Base-by-base conservation (phyloP, 2,329 filamentous ascomycete genomes). In the Ophiostoma triangulosporum region DNA sequence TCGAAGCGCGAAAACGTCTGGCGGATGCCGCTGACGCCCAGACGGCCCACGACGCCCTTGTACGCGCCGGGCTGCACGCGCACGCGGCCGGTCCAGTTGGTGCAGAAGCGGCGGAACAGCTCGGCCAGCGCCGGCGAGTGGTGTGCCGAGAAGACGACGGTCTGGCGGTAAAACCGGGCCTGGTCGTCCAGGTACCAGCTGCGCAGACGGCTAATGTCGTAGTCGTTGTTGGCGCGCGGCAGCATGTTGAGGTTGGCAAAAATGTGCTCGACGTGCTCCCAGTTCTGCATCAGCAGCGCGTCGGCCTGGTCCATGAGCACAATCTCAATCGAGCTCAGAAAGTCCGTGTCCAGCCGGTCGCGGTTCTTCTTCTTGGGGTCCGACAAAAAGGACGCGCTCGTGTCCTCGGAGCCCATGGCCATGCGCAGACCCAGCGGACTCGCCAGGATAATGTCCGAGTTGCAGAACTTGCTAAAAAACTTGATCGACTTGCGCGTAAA, bases 401-500 rank as follows among this genome's bases (percentile, higher is more conserved):
- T 75, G 58, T 77, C 80, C 63, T 87, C 85, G 48, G 87, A 84
- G 43, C 91, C 89, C 61, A 98, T 90, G 40, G 89, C 88, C 70
- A 93, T 89, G 52, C 89, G 85, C 15, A 98, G 74, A 11, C 93
- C 93, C 3, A 98, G 74, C 0, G 93, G 88, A 60, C 88, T 95
- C 22, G 88, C 89, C 52, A 98, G 75, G 53, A 98, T 88, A 59
- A 98, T 89, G 65, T 98, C 93, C 9, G 90, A 95, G 65, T 85
- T 91, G 73, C 97, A 97, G 66, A 98, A 98, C 57, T 89, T 86
- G 0, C 91, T 79, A 70, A 95, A 98, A 65, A 86, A 93, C 66
- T 96, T 97, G 64, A 97, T 75, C 0, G 89, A 95, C 69, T 96
- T 97, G 57, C 93, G 81, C 0, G 93, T 97, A 66, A 98, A 94